These are phyloP conservation scores for Podospora tetraspora DNA, from an alignment of 495 filamentous ascomycete genomes.

Conservation along the genomic window DNA sequence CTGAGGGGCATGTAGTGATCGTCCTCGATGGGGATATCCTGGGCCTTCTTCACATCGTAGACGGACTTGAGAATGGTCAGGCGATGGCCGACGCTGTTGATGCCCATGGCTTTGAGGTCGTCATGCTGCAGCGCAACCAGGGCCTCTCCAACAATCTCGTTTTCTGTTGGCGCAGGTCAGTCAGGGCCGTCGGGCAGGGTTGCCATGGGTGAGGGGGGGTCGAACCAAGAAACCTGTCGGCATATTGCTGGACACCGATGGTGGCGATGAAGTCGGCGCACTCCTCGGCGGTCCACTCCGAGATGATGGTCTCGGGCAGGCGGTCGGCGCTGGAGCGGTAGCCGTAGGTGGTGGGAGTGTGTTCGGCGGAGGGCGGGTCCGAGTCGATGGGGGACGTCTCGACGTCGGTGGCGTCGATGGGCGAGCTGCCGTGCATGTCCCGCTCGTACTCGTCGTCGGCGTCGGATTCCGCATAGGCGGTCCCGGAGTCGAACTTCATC, in stretches of 20 bases:
- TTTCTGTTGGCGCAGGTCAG: slow-evolving; percentile 54
- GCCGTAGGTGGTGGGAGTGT: slow-evolving; percentile 82
- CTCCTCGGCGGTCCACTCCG: slow-evolving; percentile 84
- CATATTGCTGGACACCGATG: slow-evolving; percentile 78
- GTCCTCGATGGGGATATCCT: slow-evolving; percentile 82
- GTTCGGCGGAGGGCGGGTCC: slow-evolving; percentile 71
- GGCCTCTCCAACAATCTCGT: slow-evolving; percentile 89
- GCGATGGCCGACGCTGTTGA: slow-evolving; percentile 86
- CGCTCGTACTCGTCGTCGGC: slow-evolving; percentile 94
- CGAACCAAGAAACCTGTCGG: slow-evolving; percentile 66
- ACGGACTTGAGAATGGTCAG: slow-evolving; percentile 91
- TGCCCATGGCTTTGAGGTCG: slow-evolving; percentile 90
- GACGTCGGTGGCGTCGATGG: slow-evolving; percentile 67
- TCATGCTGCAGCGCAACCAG: slow-evolving; percentile 84
- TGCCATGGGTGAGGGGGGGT: neutral
- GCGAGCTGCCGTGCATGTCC: slow-evolving; percentile 66
- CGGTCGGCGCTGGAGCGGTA: slow-evolving; percentile 60
- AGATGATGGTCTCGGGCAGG: slow-evolving; percentile 72
- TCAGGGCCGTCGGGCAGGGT: neutral
- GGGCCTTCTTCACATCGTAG: slow-evolving; percentile 89
- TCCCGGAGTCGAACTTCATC: slow-evolving; percentile 56
- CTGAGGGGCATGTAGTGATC: slow-evolving; percentile 93
- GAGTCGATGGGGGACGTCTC: slow-evolving; percentile 78
- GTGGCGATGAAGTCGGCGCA: slow-evolving; percentile 78
- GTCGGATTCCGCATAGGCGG: slow-evolving; percentile 76